Conservation (phyloP, 768 basidiomycete genomes). For the Collybiopsis confluens region DNA sequence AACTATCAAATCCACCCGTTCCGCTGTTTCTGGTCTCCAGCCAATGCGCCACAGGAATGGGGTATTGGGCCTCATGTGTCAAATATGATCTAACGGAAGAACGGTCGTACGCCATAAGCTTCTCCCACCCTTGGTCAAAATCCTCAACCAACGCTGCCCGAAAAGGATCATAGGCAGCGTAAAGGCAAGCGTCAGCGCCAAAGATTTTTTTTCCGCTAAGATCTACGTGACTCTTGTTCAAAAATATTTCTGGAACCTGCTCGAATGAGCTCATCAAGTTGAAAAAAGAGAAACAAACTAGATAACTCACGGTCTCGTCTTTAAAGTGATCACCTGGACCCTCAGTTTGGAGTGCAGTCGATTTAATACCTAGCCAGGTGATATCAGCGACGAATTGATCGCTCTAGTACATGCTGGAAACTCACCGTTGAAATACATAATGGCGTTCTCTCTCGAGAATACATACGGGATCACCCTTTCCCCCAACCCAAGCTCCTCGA, state of each 20-base stretch:
- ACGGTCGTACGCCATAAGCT: constrained; percentile 19
- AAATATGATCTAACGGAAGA: constrained; percentile 20
- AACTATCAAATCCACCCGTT: not conserved
- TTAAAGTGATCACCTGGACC: not conserved
- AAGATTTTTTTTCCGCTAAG: not conserved
- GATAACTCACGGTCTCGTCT: not conserved
- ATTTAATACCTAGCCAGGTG: too few relatives aligned
- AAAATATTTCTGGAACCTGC: not conserved
- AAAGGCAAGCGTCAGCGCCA: not conserved
- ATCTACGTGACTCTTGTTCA: not conserved
- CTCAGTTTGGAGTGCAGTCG: not conserved
- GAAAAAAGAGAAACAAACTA: not conserved
- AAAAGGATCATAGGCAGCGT: constrained; percentile 6
- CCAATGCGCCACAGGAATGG: not conserved
- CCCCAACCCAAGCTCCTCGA: constrained; percentile 5
- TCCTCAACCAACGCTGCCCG: constrained; percentile 13
- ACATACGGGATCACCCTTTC: not conserved
- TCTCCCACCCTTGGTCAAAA: constrained; percentile 19
- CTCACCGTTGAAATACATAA: not conserved
- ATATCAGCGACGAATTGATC: too few relatives aligned
- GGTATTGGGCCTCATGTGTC: not conserved
- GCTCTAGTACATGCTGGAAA: too few relatives aligned
- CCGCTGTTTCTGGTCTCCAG: not conserved
- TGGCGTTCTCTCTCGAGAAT: too few relatives aligned
- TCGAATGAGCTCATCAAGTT: not conserved